Evolutionary conservation across 164 flowering plant genomes (phyloP).

Genomic region (Macadamia tetraphylla): DNA sequence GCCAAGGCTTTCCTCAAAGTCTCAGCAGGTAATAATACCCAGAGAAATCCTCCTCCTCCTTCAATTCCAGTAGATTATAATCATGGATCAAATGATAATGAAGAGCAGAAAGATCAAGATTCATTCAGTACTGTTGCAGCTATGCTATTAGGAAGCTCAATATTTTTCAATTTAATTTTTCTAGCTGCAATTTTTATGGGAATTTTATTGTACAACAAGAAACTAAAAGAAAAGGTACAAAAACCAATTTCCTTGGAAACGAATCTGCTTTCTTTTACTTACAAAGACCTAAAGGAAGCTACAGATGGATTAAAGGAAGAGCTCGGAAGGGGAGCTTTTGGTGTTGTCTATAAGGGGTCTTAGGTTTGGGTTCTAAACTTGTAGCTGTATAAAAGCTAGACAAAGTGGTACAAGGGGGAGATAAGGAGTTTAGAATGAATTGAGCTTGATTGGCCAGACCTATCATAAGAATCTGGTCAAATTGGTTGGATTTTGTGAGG

Average conservation of each 20-base stretch:
- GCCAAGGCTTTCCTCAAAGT: constrained; percentile 9
- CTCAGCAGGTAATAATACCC: no score
- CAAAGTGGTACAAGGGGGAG: background rate
- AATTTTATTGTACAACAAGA: background rate
- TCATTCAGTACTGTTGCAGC: background rate
- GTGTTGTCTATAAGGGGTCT: background rate
- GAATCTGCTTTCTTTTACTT: background rate
- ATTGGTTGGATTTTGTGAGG: no score
- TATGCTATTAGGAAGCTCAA: background rate
- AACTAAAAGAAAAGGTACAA: background rate
- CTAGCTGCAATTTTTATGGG: background rate
- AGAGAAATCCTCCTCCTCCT: no score
- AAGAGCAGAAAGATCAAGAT: background rate
- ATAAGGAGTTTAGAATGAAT: background rate
- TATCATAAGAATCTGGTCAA: no score
- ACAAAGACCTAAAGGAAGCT: background rate
- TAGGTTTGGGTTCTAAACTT: background rate
- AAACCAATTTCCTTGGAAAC: background rate
- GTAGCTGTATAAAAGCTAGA: background rate
- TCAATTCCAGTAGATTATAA: constrained; percentile 2
- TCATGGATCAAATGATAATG: background rate
- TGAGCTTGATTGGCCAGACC: background rate
- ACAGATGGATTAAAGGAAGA: background rate
- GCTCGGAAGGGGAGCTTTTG: background rate
- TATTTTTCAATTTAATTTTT: no score